Evolutionary conservation across 441 rosid genomes (phyloP), one percentile per base, ranked within the genome.

Genomic region (Eutrema salsugineum): DNA sequence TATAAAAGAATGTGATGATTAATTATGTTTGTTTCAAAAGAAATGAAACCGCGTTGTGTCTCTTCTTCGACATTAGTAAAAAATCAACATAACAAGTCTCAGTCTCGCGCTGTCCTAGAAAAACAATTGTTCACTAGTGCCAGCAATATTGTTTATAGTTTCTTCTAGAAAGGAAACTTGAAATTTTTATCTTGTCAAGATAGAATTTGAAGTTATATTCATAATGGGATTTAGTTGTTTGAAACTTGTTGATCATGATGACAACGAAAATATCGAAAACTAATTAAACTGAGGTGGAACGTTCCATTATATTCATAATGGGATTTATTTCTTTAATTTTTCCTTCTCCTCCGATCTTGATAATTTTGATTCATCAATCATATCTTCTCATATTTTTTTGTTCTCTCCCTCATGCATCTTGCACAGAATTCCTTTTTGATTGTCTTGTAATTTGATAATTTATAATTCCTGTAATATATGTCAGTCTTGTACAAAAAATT

Each of bases 21-120:
- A 39, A 39, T 15, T 15, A 65, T 36, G 15, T 49, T 36, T 65
- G 16, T n/a, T n/a, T 24, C 11, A 15, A 58, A 44, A 35, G 66
- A 47, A 58, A 39, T 47, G 48, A 57, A 69, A 58, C 73, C 73
- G 58, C 66, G 66, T 69, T 69, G 30, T 46, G 33, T 56, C 36
- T 46, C 64, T 60, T 39, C 50, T 40, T 39, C 20, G 20, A 59
- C 20, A 59, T 9, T 39, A 22, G 48, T 59, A 38, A 22, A 4
- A 24, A 24, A 24, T 3, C 4, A 24, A 24, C 24, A 22, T 22
- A 2, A 11, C 43, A 35, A 57, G 30, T 57, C 59, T 54, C 27
- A 16, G 50, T 50, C 30, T 51, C 50, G 54, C 11, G 28, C 35
- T 62, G 28, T 28, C 66, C 16, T 40, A 38, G 11, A 55, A 32